Evolutionary conservation across 148 eudicot genomes (phyloP).

Genomic region (Camellia lanceoleosa): DNA sequence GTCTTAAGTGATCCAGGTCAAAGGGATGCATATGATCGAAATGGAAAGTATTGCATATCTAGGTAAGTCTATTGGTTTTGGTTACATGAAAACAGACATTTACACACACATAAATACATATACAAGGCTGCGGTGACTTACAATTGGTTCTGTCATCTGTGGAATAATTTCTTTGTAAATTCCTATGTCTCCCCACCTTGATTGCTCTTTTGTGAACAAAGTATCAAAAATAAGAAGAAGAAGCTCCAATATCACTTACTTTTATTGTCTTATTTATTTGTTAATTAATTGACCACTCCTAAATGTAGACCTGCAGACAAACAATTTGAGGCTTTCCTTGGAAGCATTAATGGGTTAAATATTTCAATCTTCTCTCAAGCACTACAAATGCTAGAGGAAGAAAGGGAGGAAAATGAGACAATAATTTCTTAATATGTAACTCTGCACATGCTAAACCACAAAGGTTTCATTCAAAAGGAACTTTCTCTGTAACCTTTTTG

Average conservation of each 20-base stretch:
- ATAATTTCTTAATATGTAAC: background rate
- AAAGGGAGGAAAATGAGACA: background rate
- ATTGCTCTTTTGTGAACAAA: background rate
- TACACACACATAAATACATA: background rate
- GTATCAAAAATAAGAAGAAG: too few species aligned
- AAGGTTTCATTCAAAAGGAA: too few species aligned
- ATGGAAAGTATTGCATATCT: constrained; percentile 78
- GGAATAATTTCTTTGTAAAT: background rate
- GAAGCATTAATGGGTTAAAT: background rate
- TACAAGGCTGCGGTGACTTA: too few species aligned
- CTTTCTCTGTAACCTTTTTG: too few species aligned
- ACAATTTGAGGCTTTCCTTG: background rate
- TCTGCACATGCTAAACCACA: too few species aligned
- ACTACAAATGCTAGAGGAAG: too few species aligned
- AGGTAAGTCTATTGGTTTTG: constrained; percentile 36
- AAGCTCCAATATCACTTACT: background rate
- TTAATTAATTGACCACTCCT: background rate
- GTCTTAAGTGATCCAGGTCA: constrained; percentile 81
- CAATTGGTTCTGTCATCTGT: background rate
- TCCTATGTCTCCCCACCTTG: background rate
- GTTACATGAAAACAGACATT: background rate
- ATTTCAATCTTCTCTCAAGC: background rate
- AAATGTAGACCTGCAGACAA: background rate
- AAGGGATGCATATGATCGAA: constrained; percentile 79
- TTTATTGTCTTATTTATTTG: background rate